Conservation (phyloP, 805 yeast genomes). For the Saturnispora mendoncae region DNA sequence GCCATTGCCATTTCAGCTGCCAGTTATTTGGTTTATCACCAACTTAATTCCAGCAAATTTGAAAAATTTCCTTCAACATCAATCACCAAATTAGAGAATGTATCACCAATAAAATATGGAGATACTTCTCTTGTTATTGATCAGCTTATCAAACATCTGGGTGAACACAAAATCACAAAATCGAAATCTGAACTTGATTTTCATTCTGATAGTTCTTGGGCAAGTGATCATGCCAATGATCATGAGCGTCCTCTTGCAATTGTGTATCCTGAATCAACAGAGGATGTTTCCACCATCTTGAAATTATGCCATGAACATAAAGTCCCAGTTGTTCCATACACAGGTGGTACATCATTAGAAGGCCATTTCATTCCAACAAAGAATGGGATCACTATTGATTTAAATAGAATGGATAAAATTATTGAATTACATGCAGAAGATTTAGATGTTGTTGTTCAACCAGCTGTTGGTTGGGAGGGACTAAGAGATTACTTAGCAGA, state of each 20-base stretch:
- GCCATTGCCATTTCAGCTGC: constrained; percentile 18
- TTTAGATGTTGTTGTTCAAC: constrained; percentile 64
- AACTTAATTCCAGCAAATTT: constrained; percentile 19
- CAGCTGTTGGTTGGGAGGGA: constrained; percentile 75
- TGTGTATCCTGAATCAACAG: constrained; percentile 55
- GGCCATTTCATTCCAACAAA: constrained; percentile 72
- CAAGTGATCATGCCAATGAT: constrained; percentile 28
- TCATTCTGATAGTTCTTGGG: constrained; percentile 29
- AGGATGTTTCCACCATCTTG: constrained; percentile 56
- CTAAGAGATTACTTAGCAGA: constrained; percentile 44
- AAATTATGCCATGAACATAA: constrained; percentile 50
- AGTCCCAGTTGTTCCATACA: constrained; percentile 65
- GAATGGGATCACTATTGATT: constrained; percentile 51
- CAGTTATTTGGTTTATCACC: constrained; percentile 17
- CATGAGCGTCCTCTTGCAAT: constrained; percentile 35
- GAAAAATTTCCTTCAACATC: constrained; percentile 30
- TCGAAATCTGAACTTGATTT: constrained; percentile 26
- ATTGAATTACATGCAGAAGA: constrained; percentile 52
- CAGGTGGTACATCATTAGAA: constrained; percentile 74
- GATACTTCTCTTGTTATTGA: constrained; percentile 35
- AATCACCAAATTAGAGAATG: constrained; percentile 38
- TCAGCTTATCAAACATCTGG: constrained; percentile 44
- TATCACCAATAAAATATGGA: constrained; percentile 49
- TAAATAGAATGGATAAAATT: constrained; percentile 53
- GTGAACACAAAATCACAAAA: constrained; percentile 38